These are phyloP conservation scores for Tripidium arundinaceum DNA, from an alignment of 202 grass and related monocot genomes.

Conservation along the genomic window DNA sequence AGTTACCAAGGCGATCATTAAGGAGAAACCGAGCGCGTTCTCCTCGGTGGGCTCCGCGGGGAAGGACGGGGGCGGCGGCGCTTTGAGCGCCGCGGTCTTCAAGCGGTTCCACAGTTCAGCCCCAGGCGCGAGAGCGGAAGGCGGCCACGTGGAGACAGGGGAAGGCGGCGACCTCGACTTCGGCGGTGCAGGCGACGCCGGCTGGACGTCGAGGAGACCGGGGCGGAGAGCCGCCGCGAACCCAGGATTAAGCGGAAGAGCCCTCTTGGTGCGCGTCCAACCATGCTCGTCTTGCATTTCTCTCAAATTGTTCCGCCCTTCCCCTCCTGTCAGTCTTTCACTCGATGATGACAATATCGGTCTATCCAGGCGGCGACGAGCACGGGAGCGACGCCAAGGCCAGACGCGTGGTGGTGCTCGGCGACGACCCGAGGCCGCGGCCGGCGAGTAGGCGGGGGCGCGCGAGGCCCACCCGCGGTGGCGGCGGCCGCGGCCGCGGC, in stretches of 20 bases:
- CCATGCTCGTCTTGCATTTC: neutral
- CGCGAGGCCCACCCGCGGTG: neutral
- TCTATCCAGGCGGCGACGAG: slow-evolving; percentile 18
- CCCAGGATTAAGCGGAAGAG: slow-evolving; percentile 59
- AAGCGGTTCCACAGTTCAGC: slow-evolving; percentile 55
- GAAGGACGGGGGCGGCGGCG: slow-evolving; percentile 18
- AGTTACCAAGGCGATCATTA: slow-evolving; percentile 45
- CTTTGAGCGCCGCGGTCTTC: slow-evolving; percentile 57
- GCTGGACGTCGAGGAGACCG: slow-evolving; percentile 30
- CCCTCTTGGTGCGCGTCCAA: slow-evolving; percentile 38
- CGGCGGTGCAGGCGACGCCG: neutral
- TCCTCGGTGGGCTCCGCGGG: slow-evolving; percentile 46
- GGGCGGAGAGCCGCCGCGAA: slow-evolving; percentile 2
- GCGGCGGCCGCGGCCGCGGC: slow-evolving; percentile 25
- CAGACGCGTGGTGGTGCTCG: slow-evolving; percentile 65
- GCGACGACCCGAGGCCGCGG: slow-evolving; percentile 61
- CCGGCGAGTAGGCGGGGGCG: slow-evolving; percentile 22
- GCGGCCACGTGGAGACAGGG: neutral
- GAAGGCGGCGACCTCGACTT: slow-evolving; percentile 17
- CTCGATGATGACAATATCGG: neutral
- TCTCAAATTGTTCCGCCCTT: neutral
- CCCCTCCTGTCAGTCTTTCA: neutral
- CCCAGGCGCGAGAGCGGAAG: slow-evolving; percentile 19
- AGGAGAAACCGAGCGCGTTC: slow-evolving; percentile 68
- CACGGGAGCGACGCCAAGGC: neutral